A percentile compares a stretch with the other conserved stretches of the same genome.
Evolutionary conservation across 179 eudicot species (phyloP).

Genomic region (Carnegiea gigantea): DNA sequence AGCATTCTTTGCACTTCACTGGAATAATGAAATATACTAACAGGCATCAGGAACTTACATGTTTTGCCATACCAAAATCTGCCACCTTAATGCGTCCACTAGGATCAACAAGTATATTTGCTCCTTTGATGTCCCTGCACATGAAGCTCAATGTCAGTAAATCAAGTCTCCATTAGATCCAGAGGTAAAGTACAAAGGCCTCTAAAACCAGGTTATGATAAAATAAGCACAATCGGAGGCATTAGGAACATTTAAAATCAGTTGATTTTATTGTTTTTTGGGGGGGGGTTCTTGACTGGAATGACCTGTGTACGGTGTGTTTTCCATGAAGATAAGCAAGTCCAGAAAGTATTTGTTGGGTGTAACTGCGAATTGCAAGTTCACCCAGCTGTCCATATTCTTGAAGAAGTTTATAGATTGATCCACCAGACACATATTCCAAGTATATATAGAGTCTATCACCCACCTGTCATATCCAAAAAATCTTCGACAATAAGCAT

Average conservation of each 20-base stretch:
- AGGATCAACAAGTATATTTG: slow-evolving; percentile 95
- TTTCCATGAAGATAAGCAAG: slow-evolving; percentile 85
- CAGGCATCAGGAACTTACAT: slow-evolving; percentile 55
- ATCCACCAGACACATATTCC: slow-evolving; percentile 97
- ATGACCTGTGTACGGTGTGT: slow-evolving; percentile 84
- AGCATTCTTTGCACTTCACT: slow-evolving; percentile 7
- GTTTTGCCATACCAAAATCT: slow-evolving; percentile 98
- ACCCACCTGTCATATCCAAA: slow-evolving; percentile 53
- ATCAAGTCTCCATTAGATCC: background rate
- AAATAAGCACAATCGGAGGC: background rate
- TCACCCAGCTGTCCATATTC: slow-evolving; percentile 92
- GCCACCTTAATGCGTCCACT: slow-evolving; percentile 90
- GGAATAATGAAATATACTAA: background rate
- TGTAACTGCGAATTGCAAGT: slow-evolving; percentile 82
- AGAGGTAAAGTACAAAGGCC: background rate
- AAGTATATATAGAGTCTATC: slow-evolving; percentile 85
- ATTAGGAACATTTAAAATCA: background rate
- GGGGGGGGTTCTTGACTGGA: background rate
- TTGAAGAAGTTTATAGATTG: slow-evolving; percentile 89
- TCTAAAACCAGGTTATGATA: background rate
- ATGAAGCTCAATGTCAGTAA: slow-evolving; percentile 21
- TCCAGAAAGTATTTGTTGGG: slow-evolving; percentile 87
- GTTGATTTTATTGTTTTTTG: background rate
- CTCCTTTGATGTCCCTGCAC: slow-evolving; percentile 94
- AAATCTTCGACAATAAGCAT: background rate